These are phyloP conservation scores for Hypoxylon sp. DNA, from an alignment of 2,329 filamentous ascomycete species.

Conservation along the genomic window DNA sequence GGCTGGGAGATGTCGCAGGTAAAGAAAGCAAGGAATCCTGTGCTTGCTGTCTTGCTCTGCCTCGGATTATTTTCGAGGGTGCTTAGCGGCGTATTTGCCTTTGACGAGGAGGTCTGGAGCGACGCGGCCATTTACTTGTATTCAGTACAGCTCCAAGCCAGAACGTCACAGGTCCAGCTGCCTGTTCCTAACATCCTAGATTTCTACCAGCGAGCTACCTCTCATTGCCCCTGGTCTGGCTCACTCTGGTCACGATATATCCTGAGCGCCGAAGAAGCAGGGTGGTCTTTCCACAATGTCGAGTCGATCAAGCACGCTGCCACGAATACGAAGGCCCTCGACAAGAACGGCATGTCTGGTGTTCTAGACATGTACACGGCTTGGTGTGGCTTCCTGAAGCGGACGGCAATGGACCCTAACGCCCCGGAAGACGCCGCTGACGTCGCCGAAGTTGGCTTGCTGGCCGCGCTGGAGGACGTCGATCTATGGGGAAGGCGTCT, in stretches of 20 bases:
- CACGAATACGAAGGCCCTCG: conserved; percentile 85
- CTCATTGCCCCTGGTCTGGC: conserved; percentile 94
- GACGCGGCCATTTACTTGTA: conserved; percentile 83
- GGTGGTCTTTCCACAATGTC: conserved; percentile 81
- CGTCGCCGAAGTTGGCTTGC: conserved; percentile 89
- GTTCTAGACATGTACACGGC: conserved; percentile 91
- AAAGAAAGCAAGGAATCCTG: conserved; percentile 63
- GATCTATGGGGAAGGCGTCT: conserved; percentile 80
- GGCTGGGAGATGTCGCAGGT: conserved; percentile 82
- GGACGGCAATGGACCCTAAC: conserved; percentile 80
- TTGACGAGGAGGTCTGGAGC: conserved; percentile 82
- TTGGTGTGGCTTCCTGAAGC: conserved; percentile 94
- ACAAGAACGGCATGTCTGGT: conserved; percentile 86
- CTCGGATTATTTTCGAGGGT: conserved; percentile 83
- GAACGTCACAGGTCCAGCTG: conserved; percentile 54
- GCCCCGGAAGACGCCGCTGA: conserved; percentile 86
- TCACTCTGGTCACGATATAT: conserved; percentile 91
- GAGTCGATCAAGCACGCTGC: conserved; percentile 93
- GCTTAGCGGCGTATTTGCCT: conserved; percentile 75
- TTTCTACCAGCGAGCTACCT: conserved; percentile 82
- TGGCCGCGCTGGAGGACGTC: conserved; percentile 87
- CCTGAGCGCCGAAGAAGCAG: conserved; percentile 83
- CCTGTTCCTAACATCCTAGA: conserved; percentile 69
- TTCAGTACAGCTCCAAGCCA: conserved; percentile 60
- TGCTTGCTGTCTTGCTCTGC: conserved; percentile 64